Percentiles rank a stretch among this genome's conserved stretches.
phyloP scores from a whole-genome alignment of 2,329 filamentous ascomycete species.

The Canariomyces notabilis region DNA sequence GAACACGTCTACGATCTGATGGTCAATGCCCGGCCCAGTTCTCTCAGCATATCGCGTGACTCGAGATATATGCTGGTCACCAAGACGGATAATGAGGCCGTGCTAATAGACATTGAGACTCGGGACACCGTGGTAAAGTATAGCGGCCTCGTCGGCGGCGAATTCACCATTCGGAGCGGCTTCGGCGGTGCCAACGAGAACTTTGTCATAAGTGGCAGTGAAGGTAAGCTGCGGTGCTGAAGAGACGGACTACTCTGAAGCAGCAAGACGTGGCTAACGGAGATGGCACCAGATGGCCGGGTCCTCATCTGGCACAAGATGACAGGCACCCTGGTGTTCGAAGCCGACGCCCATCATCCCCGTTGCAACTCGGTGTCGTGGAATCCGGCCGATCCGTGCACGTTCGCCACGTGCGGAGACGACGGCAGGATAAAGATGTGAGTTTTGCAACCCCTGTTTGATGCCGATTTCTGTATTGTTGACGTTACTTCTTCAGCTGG shows the following conservation, averaged over 20 bases:
- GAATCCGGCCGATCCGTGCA: slow-evolving; percentile 75
- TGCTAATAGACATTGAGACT: slow-evolving; percentile 71
- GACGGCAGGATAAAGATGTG: slow-evolving; percentile 82
- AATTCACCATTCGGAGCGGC: slow-evolving; percentile 72
- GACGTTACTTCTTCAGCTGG: slow-evolving; percentile 11
- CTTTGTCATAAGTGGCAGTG: slow-evolving; percentile 87
- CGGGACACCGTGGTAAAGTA: slow-evolving; percentile 69
- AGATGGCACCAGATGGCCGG: slow-evolving; percentile 47
- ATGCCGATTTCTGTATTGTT: not conserved
- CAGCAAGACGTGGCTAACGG: not conserved
- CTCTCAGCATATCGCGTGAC: slow-evolving; percentile 74
- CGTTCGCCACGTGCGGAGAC: slow-evolving; percentile 90
- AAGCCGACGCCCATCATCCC: slow-evolving; percentile 65
- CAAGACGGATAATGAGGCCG: slow-evolving; percentile 69
- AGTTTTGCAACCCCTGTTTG: slow-evolving; percentile 33
- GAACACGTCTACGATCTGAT: slow-evolving; percentile 71
- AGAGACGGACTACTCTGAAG: not conserved
- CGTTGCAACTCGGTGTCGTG: slow-evolving; percentile 86
- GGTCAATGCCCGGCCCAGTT: slow-evolving; percentile 66
- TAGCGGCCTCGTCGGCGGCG: slow-evolving; percentile 66
- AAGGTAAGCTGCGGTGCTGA: slow-evolving; percentile 52
- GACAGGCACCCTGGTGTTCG: slow-evolving; percentile 70
- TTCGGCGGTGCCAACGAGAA: slow-evolving; percentile 90
- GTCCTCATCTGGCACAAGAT: slow-evolving; percentile 91
- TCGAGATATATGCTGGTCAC: slow-evolving; percentile 80